Conservation (phyloP, 1,284 basidiomycete species). For the Tranzscheliella williamsii region DNA sequence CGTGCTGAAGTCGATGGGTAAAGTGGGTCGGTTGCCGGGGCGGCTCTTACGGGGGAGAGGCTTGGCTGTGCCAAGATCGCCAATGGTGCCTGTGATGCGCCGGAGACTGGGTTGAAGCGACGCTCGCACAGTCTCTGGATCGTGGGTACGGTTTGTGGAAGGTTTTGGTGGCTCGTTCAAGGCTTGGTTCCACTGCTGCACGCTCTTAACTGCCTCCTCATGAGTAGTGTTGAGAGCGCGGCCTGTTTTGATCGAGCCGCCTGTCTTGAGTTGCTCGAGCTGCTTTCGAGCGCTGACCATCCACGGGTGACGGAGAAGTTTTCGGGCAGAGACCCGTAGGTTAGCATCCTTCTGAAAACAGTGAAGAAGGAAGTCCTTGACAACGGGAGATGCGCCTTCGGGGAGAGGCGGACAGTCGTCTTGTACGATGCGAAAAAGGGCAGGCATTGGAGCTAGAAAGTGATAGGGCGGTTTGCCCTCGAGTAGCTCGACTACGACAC, state of each 20-base stretch:
- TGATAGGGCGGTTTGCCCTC: conserved; percentile 96
- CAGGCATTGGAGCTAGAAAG: conserved; percentile 94
- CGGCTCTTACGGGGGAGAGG: conserved; percentile 17
- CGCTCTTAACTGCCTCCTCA: conserved; percentile 88
- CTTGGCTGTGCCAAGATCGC: conserved; percentile 32
- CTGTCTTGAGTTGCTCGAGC: conserved; percentile 65
- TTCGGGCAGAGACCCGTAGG: conserved; percentile 88
- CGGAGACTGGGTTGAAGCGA: conserved; percentile 31
- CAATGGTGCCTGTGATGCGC: conserved; percentile 29
- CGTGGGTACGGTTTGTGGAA: conserved; percentile 8
- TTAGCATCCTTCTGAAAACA: conserved; percentile 98
- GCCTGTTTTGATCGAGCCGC: conserved; percentile 63
- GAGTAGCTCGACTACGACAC: conserved; percentile 91
- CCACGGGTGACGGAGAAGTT: conserved; percentile 91
- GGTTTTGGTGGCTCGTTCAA: conserved; percentile 72
- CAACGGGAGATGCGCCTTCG: conserved; percentile 83
- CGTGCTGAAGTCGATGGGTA: conserved; percentile 36
- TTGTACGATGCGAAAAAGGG: conserved; percentile 94
- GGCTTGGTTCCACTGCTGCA: conserved; percentile 98
- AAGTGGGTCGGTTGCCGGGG: conserved; percentile 16
- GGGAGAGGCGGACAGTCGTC: conserved; percentile 95
- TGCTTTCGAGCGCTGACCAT: conserved; percentile 83
- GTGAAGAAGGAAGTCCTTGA: conserved; percentile 93
- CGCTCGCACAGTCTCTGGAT: conserved; percentile 26
- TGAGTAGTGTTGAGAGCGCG: conserved; percentile 63